A percentile compares a stretch with the other conserved stretches of the same genome.
These are phyloP conservation scores for Aspergillus nomiae DNA, from an alignment of 2,329 filamentous ascomycete species.

Conservation along the genomic window DNA sequence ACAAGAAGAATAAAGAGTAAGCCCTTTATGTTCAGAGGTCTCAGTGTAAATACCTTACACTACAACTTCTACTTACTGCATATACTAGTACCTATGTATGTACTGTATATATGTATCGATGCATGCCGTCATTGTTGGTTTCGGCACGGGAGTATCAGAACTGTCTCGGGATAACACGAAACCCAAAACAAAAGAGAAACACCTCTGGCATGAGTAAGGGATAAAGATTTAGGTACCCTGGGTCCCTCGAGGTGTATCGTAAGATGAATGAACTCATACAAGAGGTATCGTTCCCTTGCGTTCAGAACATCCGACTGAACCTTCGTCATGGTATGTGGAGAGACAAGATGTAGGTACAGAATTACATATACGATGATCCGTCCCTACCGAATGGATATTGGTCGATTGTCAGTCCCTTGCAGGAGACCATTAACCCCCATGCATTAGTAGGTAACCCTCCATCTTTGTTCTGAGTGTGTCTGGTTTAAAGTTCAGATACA, in stretches of 20 bases:
- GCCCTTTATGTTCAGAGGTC: not conserved
- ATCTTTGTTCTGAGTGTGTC: not conserved
- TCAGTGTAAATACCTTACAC: not conserved
- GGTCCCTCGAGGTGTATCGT: not conserved
- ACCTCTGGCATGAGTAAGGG: conserved; percentile 11
- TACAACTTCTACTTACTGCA: not conserved
- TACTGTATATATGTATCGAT: not conserved
- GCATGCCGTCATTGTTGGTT: not conserved
- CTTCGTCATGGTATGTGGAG: not conserved
- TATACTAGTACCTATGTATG: not conserved
- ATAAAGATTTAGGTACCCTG: not conserved
- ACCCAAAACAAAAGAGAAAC: not conserved
- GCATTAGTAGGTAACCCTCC: not conserved
- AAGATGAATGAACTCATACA: not conserved
- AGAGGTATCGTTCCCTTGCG: not conserved
- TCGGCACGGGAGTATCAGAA: not conserved
- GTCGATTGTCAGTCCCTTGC: conserved; percentile 1
- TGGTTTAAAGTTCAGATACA: not conserved
- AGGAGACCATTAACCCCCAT: not conserved
- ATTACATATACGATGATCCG: not conserved
- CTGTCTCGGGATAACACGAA: not conserved
- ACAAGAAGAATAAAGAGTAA: too few relatives aligned
- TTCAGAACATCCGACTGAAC: not conserved
- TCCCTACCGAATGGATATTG: not conserved
- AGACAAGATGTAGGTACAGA: not conserved